These are phyloP conservation scores for Candida corydali DNA, from an alignment of 805 yeast species.

Conservation along the genomic window DNA sequence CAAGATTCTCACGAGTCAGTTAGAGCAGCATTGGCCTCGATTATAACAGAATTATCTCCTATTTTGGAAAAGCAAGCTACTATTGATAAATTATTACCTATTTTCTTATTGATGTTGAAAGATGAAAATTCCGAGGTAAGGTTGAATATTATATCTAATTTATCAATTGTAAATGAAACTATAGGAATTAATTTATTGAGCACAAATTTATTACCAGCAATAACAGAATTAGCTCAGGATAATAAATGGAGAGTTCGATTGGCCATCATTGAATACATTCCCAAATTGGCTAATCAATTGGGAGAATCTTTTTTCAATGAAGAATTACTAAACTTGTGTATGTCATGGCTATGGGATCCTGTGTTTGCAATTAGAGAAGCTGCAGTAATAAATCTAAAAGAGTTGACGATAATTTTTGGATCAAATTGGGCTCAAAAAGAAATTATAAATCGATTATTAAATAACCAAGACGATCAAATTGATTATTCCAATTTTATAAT, in stretches of 20 bases:
- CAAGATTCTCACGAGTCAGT: slow-evolving; percentile 92
- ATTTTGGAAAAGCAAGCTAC: slow-evolving; percentile 81
- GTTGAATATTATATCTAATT: slow-evolving; percentile 85
- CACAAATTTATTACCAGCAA: slow-evolving; percentile 89
- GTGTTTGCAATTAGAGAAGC: slow-evolving; percentile 96
- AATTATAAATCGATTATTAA: slow-evolving; percentile 70
- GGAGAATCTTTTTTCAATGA: slow-evolving; percentile 92
- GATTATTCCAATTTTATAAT: slow-evolving; percentile 76
- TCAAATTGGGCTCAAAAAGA: slow-evolving; percentile 88
- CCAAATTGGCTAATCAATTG: slow-evolving; percentile 87
- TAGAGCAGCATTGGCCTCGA: slow-evolving; percentile 86
- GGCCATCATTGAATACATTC: slow-evolving; percentile 95
- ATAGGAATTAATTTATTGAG: slow-evolving; percentile 87
- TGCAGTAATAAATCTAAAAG: slow-evolving; percentile 78
- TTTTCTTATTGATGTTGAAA: slow-evolving; percentile 86
- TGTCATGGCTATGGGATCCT: slow-evolving; percentile 99
- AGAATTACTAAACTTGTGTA: slow-evolving; percentile 82
- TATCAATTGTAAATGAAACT: slow-evolving; percentile 88
- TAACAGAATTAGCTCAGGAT: slow-evolving; percentile 92
- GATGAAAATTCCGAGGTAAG: slow-evolving; percentile 97
- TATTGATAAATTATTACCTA: slow-evolving; percentile 76
- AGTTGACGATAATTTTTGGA: slow-evolving; percentile 83
- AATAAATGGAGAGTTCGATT: slow-evolving; percentile 96
- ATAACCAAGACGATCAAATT: slow-evolving; percentile 24
- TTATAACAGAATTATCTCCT: slow-evolving; percentile 83